A percentile compares a stretch with the other conserved stretches of the same genome.
Conservation (phyloP, 129 eudicot species). For the Smallanthus sonchifolius region DNA sequence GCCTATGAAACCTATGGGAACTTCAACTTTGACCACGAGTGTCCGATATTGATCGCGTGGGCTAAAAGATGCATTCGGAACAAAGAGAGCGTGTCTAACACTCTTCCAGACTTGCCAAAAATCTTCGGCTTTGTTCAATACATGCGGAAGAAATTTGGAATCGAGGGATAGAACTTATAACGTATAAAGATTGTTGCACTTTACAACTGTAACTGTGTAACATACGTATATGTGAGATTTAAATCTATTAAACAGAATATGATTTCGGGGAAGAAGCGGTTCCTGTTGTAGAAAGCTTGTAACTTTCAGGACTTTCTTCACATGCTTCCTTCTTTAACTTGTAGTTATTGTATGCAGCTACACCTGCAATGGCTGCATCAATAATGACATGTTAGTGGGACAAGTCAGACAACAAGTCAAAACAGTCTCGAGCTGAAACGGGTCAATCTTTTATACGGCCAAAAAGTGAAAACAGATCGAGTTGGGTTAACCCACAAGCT, state of each 20-base stretch:
- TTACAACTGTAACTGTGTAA: neutral
- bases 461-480: neutral
- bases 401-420: neutral
- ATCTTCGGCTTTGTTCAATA: conserved; percentile 20
- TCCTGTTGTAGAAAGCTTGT: conserved; percentile 22
- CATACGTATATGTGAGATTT: neutral
- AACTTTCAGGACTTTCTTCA: conserved; percentile 35
- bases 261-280: conserved; percentile 40
- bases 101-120: conserved; percentile 33
- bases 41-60: conserved; percentile 48
- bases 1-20: conserved; percentile 43
- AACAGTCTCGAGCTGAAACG: neutral
- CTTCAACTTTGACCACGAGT: conserved; percentile 38
- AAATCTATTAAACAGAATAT: conserved; percentile 7
- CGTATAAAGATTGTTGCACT: neutral
- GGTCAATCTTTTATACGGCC: neutral
- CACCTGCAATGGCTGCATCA: conserved; percentile 83
- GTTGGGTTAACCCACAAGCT: neutral
- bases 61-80: conserved; percentile 46
- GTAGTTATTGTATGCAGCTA: conserved; percentile 73
- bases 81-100: conserved; percentile 36
- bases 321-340: conserved; percentile 71
- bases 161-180: conserved; percentile 14
- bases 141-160: conserved; percentile 19
- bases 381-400: neutral